Evolutionary conservation across 2,329 filamentous ascomycete genomes (phyloP), one percentile per base, ranked within the genome.

Genomic region (Penicillium digitatum): DNA sequence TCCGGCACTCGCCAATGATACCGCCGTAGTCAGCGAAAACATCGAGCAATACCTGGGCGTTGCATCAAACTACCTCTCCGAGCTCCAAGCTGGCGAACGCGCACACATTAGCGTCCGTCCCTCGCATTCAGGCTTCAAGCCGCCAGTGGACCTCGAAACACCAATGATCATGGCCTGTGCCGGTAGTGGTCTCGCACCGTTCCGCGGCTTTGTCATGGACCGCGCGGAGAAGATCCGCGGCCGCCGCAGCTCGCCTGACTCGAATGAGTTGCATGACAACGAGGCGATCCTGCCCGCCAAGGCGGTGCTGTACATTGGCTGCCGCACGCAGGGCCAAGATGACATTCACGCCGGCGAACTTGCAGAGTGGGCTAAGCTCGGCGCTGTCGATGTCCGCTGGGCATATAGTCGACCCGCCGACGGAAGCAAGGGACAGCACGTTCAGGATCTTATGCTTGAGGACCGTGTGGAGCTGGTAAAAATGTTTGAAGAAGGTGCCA

Each of bases 151-250:
- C 34, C 58, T 68, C 0, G 62, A 66, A 39, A 73, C 69, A 0
- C 72, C 73, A 0, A 70, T 76, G 60, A 72, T 76, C 56, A 73
- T 74, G 69, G 65, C 69, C 18, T 72, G 70, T 35, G 72, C 73
- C 0, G 73, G 73, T 5, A 79, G 81, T 0, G 84, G 84, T 0
- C 69, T 87, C 1, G 84, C 84, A 0, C 84, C 84, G 0, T 86
- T 87, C 77, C 78, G 82, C 0, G 84, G 80, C 0, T 87, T 87
- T 63, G 62, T 85, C 10, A 82, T 86, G 68, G 83, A 87, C 58
- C 82, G 85, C 0, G 82, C 81, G 0, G 75, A 66, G 40, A 57
- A 58, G 10, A 67, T 71, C 37, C 62, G 64, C 38, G 65, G 64
- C 7, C 62, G 69, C 3, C 63, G 59, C 42, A 64, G 56, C 35